Base-by-base conservation (phyloP, 2,329 filamentous ascomycete genomes). In the Akanthomyces dipterigenus region DNA sequence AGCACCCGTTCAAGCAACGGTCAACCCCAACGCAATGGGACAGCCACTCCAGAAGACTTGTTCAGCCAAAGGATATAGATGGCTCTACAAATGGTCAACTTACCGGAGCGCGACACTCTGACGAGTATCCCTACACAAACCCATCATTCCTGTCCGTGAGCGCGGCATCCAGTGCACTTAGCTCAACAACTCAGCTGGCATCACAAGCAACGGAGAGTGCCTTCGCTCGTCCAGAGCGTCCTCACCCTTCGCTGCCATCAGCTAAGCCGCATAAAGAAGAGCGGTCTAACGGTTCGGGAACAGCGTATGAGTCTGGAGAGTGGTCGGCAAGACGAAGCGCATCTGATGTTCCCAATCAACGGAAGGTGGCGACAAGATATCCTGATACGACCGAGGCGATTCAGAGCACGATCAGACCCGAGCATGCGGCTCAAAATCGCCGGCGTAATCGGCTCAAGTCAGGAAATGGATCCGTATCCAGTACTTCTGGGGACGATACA, bases 81-180 rank as follows among this genome's bases (percentile, higher is more conserved):
- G 51, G 54, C 61, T 63, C 20, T 61, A 64, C 3, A 67, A 72
- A 38, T 69, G 67, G 28, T 48, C 67, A 31, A 58, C 60, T 74
- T 38, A 67, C 67, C 46, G 67, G 70, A 11, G 51, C 66, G 24
- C 72, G 77, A 42, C 73, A 73, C 49, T 76, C 76, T 3, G 75
- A 76, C 14, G 80, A 82, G 22, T 75, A 72, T 49, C 65, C 69
- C 2, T 70, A 69, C 34, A 63, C 69, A 28, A 70, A 71, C 0
- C 74, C 80, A 12, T 80, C 82, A 2, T 70, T 78, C 1, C 72
- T 84, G 3, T 84, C 82, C 7, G 69, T 85, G 14, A 83, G 79
- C 55, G 82, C 82, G 46, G 82, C 82, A 18, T 83, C 82, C 6
- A 85, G 80, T 65, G 82, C 82, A 7, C 65, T 85, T 5, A 79